phyloP scores from a whole-genome alignment of 1,284 basidiomycete species.

The Phlebopus sp. region DNA sequence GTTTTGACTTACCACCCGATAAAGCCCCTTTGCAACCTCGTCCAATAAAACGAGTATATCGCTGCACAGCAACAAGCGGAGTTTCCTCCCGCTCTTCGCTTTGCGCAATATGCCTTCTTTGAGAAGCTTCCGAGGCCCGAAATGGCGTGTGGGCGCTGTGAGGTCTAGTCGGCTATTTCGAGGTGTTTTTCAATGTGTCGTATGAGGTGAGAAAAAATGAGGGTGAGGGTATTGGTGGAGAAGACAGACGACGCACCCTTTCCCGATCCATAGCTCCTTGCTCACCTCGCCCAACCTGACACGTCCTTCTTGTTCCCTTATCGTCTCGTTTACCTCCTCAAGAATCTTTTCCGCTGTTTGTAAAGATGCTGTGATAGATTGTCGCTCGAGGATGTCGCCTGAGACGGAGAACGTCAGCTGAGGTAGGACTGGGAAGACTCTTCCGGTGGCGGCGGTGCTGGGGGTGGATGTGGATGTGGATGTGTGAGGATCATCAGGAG shows the following conservation, averaged over 20 bases:
- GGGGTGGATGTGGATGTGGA: too few species aligned
- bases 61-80: constrained; percentile 77
- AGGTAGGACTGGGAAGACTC: neutral
- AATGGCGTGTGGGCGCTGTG: constrained; percentile 81
- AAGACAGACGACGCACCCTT: constrained; percentile 53
- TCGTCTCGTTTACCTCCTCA: constrained; percentile 83
- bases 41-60: constrained; percentile 82
- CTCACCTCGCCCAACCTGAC: constrained; percentile 74
- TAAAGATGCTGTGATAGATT: constrained; percentile 55
- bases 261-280: constrained; percentile 81
- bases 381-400: constrained; percentile 44
- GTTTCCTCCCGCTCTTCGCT: constrained; percentile 78
- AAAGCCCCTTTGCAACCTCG: constrained; percentile 61
- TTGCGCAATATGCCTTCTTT: constrained; percentile 81
- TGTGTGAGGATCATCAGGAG: neutral
- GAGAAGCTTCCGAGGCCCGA: constrained; percentile 73
- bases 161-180: constrained; percentile 75
- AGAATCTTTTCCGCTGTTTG: constrained; percentile 72
- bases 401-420: constrained; percentile 2
- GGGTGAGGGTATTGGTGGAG: neutral
- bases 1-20: constrained; percentile 76
- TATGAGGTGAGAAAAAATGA: neutral
- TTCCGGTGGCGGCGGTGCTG: neutral
- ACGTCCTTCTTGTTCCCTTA: constrained; percentile 79
- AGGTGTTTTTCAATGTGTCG: neutral